Percentiles rank a stretch among this genome's conserved stretches.
phyloP scores from a whole-genome alignment of 495 filamentous ascomycete genomes.

The Penicillium turbatum region DNA sequence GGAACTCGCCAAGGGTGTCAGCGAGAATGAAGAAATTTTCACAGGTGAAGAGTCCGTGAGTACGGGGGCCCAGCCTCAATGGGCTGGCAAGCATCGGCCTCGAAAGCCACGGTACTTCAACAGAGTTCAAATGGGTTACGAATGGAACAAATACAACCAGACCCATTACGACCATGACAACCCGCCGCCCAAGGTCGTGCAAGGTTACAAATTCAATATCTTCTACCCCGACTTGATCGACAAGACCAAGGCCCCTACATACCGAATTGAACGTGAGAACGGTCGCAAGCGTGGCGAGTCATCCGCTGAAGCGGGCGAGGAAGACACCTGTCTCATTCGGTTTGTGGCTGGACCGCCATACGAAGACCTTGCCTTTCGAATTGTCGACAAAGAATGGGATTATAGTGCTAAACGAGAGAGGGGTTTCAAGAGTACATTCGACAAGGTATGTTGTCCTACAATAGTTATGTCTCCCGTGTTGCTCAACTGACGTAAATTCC shows the following conservation, averaged over 20 bases:
- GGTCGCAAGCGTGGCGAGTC: constrained; percentile 87
- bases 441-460: constrained; percentile 66
- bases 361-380: constrained; percentile 94
- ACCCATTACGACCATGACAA: constrained; percentile 99
- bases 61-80: constrained; percentile 62
- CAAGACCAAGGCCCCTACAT: constrained; percentile 89
- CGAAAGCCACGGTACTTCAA: constrained; percentile 97
- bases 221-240: constrained; percentile 99
- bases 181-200: constrained; percentile 94
- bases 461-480: constrained; percentile 7
- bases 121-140: constrained; percentile 97
- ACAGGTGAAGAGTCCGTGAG: constrained; percentile 79
- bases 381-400: constrained; percentile 99
- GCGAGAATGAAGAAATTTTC: constrained; percentile 95
- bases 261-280: constrained; percentile 87
- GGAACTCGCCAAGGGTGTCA: constrained; percentile 86
- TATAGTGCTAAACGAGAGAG: constrained; percentile 93
- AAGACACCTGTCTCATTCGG: constrained; percentile 94
- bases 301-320: constrained; percentile 91
- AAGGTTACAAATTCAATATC: constrained; percentile 99
- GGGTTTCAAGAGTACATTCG: constrained; percentile 94
- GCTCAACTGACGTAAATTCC: constrained; percentile 9
- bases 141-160: constrained; percentile 99
- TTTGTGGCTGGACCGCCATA: constrained; percentile 96
- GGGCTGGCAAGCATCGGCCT: constrained; percentile 87